Conservation (phyloP, 345 rosid species). For the Gossypium australe region DNA sequence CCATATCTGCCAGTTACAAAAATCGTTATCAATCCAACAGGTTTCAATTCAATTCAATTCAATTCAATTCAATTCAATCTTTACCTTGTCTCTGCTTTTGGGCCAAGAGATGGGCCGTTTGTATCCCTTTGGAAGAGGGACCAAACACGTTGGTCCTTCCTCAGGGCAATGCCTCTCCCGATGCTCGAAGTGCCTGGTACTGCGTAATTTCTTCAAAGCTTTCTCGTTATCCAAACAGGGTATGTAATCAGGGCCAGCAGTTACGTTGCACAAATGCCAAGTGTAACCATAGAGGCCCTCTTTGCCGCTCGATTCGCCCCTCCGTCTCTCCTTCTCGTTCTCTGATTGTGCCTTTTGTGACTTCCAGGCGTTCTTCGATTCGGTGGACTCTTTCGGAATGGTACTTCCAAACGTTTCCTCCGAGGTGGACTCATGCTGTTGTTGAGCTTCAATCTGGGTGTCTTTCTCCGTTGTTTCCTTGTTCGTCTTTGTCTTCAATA, state of each 20-base stretch:
- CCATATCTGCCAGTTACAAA: slow-evolving; percentile 62
- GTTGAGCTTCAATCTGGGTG: slow-evolving; percentile 8
- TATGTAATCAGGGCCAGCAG: slow-evolving; percentile 79
- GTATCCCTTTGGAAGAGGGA: slow-evolving; percentile 64
- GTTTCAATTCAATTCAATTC: neutral
- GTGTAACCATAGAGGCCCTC: slow-evolving; percentile 31
- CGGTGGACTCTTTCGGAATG: slow-evolving; percentile 73
- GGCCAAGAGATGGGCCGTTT: slow-evolving; percentile 74
- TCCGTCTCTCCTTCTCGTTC: slow-evolving; percentile 67
- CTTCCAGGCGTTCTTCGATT: slow-evolving; percentile 69
- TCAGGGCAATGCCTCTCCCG: slow-evolving; percentile 96
- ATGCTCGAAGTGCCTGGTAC: slow-evolving; percentile 69
- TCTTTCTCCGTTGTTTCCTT: slow-evolving; percentile 24
- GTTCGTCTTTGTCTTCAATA: slow-evolving; percentile 14
- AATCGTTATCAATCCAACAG: neutral
- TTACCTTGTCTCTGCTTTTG: slow-evolving; percentile 79
- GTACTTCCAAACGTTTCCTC: slow-evolving; percentile 29
- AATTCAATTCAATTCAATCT: neutral
- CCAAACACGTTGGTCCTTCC: slow-evolving; percentile 69
- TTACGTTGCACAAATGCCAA: slow-evolving; percentile 78
- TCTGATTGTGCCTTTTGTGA: slow-evolving; percentile 69
- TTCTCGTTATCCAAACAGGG: slow-evolving; percentile 90
- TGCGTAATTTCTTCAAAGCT: slow-evolving; percentile 48
- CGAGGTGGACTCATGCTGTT: slow-evolving; percentile 9
- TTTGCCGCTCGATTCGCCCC: slow-evolving; percentile 26